A percentile compares a stretch with the other conserved stretches of the same genome.
phyloP scores from a whole-genome alignment of 2,329 filamentous ascomycete genomes.

The Ophiostoma sp. region DNA sequence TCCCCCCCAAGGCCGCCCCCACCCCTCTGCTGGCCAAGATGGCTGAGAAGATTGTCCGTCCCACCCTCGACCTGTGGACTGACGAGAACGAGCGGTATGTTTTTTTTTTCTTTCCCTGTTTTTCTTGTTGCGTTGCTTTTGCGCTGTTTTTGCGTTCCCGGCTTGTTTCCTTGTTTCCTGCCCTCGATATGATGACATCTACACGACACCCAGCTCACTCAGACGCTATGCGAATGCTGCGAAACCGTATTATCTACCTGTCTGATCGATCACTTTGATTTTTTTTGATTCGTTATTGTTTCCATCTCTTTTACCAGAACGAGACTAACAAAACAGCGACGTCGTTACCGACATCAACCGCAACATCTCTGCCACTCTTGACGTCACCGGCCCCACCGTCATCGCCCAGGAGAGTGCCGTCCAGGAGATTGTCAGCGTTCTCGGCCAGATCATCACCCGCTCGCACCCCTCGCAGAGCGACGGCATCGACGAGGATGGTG shows the following conservation, averaged over 20 bases:
- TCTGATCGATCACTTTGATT: conserved; percentile 34
- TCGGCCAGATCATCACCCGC: conserved; percentile 78
- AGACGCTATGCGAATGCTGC: conserved; percentile 89
- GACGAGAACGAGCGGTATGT: conserved; percentile 93
- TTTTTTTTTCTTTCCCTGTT: conserved; percentile 54
- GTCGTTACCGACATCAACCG: conserved; percentile 94
- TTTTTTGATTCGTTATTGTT: neutral
- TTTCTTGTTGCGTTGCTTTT: conserved; percentile 35
- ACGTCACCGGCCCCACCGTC: conserved; percentile 82
- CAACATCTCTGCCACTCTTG: conserved; percentile 83
- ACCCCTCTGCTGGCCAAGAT: conserved; percentile 75
- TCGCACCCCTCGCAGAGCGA: conserved; percentile 91
- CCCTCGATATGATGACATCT: conserved; percentile 67
- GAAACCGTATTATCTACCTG: conserved; percentile 63
- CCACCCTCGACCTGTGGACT: conserved; percentile 78
- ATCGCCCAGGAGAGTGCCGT: conserved; percentile 68
- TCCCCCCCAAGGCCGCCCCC: conserved; percentile 77
- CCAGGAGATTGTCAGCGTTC: conserved; percentile 67
- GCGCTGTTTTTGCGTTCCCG: conserved; percentile 48
- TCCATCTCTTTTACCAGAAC: neutral
- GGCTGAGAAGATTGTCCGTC: conserved; percentile 75
- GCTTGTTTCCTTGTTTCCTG: conserved; percentile 26
- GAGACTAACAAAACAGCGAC: conserved; percentile 48
- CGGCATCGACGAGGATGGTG: conserved; percentile 73
- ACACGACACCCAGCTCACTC: conserved; percentile 99